phyloP scores from a whole-genome alignment of 768 basidiomycete genomes.

The Cubamyces sp. region DNA sequence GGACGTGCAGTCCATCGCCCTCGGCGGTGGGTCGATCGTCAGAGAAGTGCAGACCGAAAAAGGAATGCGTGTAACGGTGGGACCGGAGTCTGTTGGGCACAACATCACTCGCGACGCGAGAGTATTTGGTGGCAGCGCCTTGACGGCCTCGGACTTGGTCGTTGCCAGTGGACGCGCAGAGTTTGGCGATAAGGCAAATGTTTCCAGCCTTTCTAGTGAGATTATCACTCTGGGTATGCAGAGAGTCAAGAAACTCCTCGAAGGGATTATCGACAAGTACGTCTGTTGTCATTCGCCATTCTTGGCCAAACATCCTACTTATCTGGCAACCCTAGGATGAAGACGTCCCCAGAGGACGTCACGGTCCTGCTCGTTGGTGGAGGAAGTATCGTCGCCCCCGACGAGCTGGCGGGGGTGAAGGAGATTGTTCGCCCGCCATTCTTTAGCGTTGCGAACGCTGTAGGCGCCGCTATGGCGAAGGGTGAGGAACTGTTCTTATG shows the following conservation, averaged over 20 bases:
- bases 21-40: slow-evolving; percentile 66
- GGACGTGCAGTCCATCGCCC: slow-evolving; percentile 58
- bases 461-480: slow-evolving; percentile 53
- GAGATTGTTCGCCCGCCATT: slow-evolving; percentile 53
- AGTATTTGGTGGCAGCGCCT: slow-evolving; percentile 57
- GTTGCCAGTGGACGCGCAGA: slow-evolving; percentile 42
- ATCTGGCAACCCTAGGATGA: slow-evolving; percentile 45
- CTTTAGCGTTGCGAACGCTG: slow-evolving; percentile 63
- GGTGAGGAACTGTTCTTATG: slow-evolving; percentile 7
- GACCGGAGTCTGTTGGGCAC: slow-evolving; percentile 70
- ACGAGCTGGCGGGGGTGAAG: slow-evolving; percentile 53
- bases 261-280: slow-evolving; percentile 53
- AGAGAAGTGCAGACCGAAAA: slow-evolving; percentile 38
- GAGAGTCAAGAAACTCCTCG: slow-evolving; percentile 46
- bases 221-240: slow-evolving; percentile 41
- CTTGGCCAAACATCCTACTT: no score
- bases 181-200: slow-evolving; percentile 34
- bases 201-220: slow-evolving; percentile 28
- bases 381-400: slow-evolving; percentile 62
- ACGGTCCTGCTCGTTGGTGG: slow-evolving; percentile 69
- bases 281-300: not conserved
- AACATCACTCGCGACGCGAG: slow-evolving; percentile 50
- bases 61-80: slow-evolving; percentile 49
- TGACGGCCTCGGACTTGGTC: slow-evolving; percentile 66
- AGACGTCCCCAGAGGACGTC: slow-evolving; percentile 60